These are phyloP conservation scores for Botryotinia globosa DNA, from an alignment of 2,329 filamentous ascomycete genomes.

Conservation along the genomic window DNA sequence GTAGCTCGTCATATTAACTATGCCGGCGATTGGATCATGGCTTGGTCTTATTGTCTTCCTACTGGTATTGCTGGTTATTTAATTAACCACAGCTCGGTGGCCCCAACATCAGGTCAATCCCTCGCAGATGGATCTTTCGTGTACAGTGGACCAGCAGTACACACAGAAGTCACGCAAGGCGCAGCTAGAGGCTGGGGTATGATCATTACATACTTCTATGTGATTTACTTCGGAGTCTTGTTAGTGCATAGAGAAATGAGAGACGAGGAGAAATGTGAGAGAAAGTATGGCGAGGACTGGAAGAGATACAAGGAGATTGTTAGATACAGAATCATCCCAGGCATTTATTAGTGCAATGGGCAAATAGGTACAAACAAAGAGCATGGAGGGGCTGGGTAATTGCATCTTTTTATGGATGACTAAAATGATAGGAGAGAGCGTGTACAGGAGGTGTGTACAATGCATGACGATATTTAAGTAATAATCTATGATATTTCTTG, in stretches of 20 bases:
- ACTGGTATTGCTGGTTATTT: slow-evolving; percentile 82
- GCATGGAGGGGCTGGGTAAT: not conserved
- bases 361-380: not conserved
- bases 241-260: slow-evolving; percentile 81
- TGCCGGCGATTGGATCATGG: slow-evolving; percentile 90
- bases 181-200: slow-evolving; percentile 79
- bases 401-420: not conserved
- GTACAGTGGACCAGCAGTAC: slow-evolving; percentile 50
- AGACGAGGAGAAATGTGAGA: slow-evolving; percentile 86
- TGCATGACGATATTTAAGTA: not conserved
- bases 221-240: slow-evolving; percentile 85
- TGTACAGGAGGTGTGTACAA: not conserved
- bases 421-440: not conserved
- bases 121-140: slow-evolving; percentile 53
- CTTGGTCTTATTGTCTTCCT: slow-evolving; percentile 85
- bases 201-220: slow-evolving; percentile 89
- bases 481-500: not conserved
- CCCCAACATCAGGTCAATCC: slow-evolving; percentile 50
- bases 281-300: slow-evolving; percentile 94
- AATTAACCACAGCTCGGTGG: slow-evolving; percentile 52
- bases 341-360: slow-evolving; percentile 61
- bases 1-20: slow-evolving; percentile 92
- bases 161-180: slow-evolving; percentile 66
- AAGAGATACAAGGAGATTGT: slow-evolving; percentile 82
- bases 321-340: slow-evolving; percentile 69